A percentile compares a stretch with the other conserved stretches of the same genome.
Evolutionary conservation across 306 rosid species (phyloP).

Genomic region (Morella rubra): DNA sequence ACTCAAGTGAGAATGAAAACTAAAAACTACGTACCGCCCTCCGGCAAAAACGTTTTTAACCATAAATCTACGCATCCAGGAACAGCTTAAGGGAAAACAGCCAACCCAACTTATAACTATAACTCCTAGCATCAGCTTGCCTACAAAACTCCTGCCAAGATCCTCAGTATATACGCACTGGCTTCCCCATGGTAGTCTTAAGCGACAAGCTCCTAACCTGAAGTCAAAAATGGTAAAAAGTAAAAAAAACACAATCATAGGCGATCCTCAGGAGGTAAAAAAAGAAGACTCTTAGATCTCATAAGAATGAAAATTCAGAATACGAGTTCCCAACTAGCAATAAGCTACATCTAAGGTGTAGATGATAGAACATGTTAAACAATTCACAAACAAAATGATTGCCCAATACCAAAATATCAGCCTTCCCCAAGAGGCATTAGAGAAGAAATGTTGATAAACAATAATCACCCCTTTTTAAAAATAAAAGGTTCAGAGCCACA

Average conservation of each 20-base stretch:
- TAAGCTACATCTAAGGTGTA: background rate
- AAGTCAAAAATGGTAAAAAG: background rate
- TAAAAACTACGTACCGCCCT: background rate
- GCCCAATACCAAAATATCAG: background rate
- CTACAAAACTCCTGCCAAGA: slow-evolving; percentile 1
- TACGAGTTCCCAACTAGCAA: background rate
- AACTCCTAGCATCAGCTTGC: background rate
- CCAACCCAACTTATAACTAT: background rate
- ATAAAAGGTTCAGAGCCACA: background rate
- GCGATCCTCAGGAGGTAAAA: background rate
- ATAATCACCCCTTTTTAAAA: background rate
- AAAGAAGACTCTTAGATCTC: background rate
- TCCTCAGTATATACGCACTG: slow-evolving; percentile 30
- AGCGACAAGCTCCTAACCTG: slow-evolving; percentile 42
- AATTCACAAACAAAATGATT: background rate
- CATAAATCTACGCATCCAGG: background rate
- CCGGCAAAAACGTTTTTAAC: background rate
- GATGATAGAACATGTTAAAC: background rate
- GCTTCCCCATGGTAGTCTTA: slow-evolving; percentile 47
- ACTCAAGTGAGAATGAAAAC: background rate
- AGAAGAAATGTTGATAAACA: background rate
- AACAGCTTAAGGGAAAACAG: background rate
- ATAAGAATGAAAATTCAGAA: background rate
- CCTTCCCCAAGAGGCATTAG: background rate
- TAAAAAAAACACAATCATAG: background rate